phyloP scores from a whole-genome alignment of 441 rosid genomes.

The Brassica balearica region DNA sequence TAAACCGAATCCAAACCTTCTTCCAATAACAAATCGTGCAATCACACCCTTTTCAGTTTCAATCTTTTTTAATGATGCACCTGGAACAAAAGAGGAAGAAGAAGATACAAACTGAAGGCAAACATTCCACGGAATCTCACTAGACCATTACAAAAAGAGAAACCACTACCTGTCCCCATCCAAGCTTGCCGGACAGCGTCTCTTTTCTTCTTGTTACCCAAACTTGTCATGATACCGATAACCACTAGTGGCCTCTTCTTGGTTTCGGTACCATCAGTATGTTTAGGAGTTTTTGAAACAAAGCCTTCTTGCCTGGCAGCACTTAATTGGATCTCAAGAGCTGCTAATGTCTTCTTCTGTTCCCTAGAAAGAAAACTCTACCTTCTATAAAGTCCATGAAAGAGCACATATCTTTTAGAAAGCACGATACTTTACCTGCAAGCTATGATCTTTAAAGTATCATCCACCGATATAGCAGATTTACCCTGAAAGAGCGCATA shows the following conservation, averaged over 20 bases:
- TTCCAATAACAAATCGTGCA: slow-evolving; percentile 74
- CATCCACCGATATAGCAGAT: slow-evolving; percentile 85
- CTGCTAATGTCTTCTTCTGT: slow-evolving; percentile 77
- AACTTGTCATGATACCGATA: slow-evolving; percentile 74
- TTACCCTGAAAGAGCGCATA: slow-evolving; percentile 53
- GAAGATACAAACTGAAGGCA: background rate
- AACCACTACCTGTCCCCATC: slow-evolving; percentile 85
- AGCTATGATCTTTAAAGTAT: slow-evolving; percentile 76
- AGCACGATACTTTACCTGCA: slow-evolving; percentile 66
- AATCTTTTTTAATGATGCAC: slow-evolving; percentile 54
- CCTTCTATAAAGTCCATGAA: slow-evolving; percentile 20
- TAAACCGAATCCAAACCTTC: slow-evolving; percentile 53
- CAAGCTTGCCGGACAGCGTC: slow-evolving; percentile 94
- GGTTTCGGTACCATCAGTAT: slow-evolving; percentile 44
- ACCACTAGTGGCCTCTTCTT: slow-evolving; percentile 73
- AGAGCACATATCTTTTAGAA: too few species aligned
- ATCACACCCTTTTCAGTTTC: slow-evolving; percentile 69
- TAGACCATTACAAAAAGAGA: slow-evolving; percentile 7
- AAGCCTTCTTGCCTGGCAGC: slow-evolving; percentile 79
- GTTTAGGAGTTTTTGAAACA: slow-evolving; percentile 50
- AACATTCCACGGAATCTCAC: background rate
- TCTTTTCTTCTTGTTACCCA: slow-evolving; percentile 79
- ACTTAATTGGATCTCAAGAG: slow-evolving; percentile 76
- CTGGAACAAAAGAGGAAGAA: slow-evolving; percentile 32
- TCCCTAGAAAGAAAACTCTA: slow-evolving; percentile 60